Base-by-base conservation (phyloP, 2,329 filamentous ascomycete species). In the Colletotrichum sp. region DNA sequence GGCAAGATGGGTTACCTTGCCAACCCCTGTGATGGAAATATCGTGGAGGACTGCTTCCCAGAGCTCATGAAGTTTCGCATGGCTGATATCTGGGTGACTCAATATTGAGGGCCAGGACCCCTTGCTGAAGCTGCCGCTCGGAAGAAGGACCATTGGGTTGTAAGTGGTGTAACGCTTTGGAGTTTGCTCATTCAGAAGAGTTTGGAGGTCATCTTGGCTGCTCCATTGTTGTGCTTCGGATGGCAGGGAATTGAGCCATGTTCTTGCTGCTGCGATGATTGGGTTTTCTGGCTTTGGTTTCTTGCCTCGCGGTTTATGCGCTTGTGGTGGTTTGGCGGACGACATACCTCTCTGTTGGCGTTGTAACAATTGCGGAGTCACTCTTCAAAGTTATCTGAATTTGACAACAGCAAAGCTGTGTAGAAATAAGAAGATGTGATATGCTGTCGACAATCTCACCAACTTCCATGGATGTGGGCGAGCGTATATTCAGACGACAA, bases 81-180 rank as follows among this genome's bases (percentile, higher is more conserved):
- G 75, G 6, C 78, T 76, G 36, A 81, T 75, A 2, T 77, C 68
- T 4, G 65, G 60, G 12, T 77, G 72, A 34, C 65, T 70, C 2
- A 91, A 79, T 3, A 88, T 66, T 5, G 76, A 60, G 3, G 78
- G 79, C 89, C 89, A 92, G 4, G 79, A 61, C 2, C 77, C 22
- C 6, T 83, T 81, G 6, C 83, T 81, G 83, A 93, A 92, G 78
- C 90, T 91, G 30, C 91, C 91, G 0, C 88, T 87, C 0, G 92
- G 91, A 2, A 93, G 86, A 18, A 93, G 85, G 6, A 89, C 87
- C 88, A 93, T 90, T 12, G 91, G 91, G 71, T 89, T 89, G 79
- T 93, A 93, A 15, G 89, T 84, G 1, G 89, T 89, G 87, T 91
- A 93, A 77, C 91, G 84, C 78, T 89, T 91, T 0, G 92, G 91